These are phyloP conservation scores for Schizophyllum amplum DNA, from an alignment of 1,284 basidiomycete genomes.

Conservation along the genomic window DNA sequence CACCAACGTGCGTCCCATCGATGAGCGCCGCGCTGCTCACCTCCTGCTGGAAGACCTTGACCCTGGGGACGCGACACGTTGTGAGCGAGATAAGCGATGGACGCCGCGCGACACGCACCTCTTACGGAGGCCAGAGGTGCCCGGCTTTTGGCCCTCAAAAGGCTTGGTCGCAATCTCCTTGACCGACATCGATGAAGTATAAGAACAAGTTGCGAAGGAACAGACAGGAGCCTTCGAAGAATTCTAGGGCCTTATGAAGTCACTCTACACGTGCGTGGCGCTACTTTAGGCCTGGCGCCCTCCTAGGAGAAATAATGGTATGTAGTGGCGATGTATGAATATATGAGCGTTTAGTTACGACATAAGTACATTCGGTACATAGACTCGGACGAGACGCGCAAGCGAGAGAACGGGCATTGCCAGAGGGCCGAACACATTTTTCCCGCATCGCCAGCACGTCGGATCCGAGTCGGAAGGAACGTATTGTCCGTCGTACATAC, in stretches of 20 bases:
- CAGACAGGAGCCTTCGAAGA: not conserved
- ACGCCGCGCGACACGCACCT: slow-evolving; percentile 35
- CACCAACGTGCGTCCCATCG: slow-evolving; percentile 11
- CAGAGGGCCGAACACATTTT: too few relatives aligned
- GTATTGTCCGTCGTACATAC: too few relatives aligned
- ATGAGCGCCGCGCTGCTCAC: slow-evolving; percentile 27
- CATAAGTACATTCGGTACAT: too few relatives aligned
- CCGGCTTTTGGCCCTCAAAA: slow-evolving; percentile 88
- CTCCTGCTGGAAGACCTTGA: slow-evolving; percentile 90
- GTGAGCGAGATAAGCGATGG: not conserved
- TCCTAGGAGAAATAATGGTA: not conserved
- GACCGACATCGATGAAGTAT: slow-evolving; percentile 31
- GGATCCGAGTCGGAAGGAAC: too few relatives aligned
- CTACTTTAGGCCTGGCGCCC: not conserved
- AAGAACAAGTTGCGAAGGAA: slow-evolving; percentile 1
- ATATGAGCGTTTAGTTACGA: too few relatives aligned
- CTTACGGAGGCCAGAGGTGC: slow-evolving; percentile 92
- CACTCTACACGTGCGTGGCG: not conserved
- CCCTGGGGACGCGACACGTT: slow-evolving; percentile 38
- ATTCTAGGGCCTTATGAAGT: not conserved
- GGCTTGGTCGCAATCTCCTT: slow-evolving; percentile 68
- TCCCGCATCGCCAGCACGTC: too few relatives aligned
- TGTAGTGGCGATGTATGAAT: not conserved
- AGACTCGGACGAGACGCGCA: too few relatives aligned
- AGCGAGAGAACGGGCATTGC: too few relatives aligned